Conservation (phyloP, 2,329 filamentous ascomycete genomes). For the Cadophora sp. region DNA sequence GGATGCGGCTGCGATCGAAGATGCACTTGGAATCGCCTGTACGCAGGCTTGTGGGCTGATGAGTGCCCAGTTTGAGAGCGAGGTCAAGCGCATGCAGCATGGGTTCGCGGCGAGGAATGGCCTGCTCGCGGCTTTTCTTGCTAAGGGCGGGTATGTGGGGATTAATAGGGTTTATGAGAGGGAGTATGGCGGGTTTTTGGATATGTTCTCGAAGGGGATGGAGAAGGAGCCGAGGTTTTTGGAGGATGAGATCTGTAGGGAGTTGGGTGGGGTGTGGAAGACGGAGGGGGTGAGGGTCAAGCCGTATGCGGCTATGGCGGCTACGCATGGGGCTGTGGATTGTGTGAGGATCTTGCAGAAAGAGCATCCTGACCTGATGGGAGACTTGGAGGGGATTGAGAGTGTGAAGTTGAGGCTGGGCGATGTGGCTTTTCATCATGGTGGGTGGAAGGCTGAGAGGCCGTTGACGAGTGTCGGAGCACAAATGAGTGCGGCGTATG, state of each 20-base stretch:
- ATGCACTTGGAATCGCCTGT: slow-evolving; percentile 37
- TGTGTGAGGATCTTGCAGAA: slow-evolving; percentile 45
- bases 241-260: slow-evolving; percentile 43
- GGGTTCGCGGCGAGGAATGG: slow-evolving; percentile 54
- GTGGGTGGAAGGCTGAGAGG: slow-evolving; percentile 46
- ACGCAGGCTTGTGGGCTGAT: slow-evolving; percentile 38
- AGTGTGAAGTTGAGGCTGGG: slow-evolving; percentile 44
- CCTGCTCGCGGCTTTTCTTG: slow-evolving; percentile 50
- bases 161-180: slow-evolving; percentile 52
- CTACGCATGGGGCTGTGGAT: slow-evolving; percentile 48
- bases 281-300: slow-evolving; percentile 48
- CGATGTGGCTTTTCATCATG: slow-evolving; percentile 46
- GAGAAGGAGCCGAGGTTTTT: slow-evolving; percentile 41
- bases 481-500: slow-evolving; percentile 50
- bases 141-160: slow-evolving; percentile 49
- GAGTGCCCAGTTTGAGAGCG: slow-evolving; percentile 48
- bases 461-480: slow-evolving; percentile 48
- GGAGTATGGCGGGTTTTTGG: slow-evolving; percentile 52
- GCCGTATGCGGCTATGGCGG: slow-evolving; percentile 48
- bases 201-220: slow-evolving; percentile 47
- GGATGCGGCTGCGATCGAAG: slow-evolving; percentile 24
- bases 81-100: slow-evolving; percentile 55
- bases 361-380: slow-evolving; percentile 37
- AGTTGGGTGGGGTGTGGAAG: slow-evolving; percentile 49
- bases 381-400: slow-evolving; percentile 41